Percentiles rank a stretch among this genome's conserved stretches.
These are phyloP conservation scores for Hanseniaspora jakobsenii DNA, from an alignment of 805 yeast species.

Conservation along the genomic window DNA sequence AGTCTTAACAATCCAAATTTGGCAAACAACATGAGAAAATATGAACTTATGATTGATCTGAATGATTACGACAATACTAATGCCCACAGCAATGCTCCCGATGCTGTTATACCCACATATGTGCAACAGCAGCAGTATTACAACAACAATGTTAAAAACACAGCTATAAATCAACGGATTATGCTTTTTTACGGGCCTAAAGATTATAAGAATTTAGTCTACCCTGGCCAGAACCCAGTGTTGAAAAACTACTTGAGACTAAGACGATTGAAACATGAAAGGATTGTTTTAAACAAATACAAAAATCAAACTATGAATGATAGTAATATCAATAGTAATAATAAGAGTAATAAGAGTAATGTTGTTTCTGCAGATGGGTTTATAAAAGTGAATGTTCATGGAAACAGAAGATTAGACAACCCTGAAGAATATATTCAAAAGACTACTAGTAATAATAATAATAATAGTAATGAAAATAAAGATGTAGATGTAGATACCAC, in stretches of 20 bases:
- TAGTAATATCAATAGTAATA: not conserved
- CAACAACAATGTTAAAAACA: not conserved
- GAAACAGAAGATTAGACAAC: constrained; percentile 9
- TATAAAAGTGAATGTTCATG: constrained; percentile 5
- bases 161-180: not conserved
- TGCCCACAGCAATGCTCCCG: not conserved
- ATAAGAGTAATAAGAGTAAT: not conserved
- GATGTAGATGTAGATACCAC: not conserved
- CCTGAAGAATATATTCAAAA: constrained; percentile 1
- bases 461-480: not conserved
- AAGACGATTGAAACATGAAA: constrained; percentile 10
- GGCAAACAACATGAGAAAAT: constrained; percentile 4
- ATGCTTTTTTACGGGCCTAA: constrained; percentile 6
- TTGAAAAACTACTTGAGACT: constrained; percentile 9
- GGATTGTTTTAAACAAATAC: not conserved
- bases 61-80: constrained; percentile 4
- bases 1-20: not conserved
- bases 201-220: not conserved
- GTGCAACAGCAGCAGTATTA: constrained; percentile 11
- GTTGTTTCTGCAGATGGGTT: constrained; percentile 4
- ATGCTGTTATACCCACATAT: not conserved
- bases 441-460: not conserved
- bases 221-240: constrained; percentile 10
- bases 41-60: constrained; percentile 1
- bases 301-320: not conserved